Evolutionary conservation across 1,284 basidiomycete genomes (phyloP).

Genomic region (Rhodotorula sp.): DNA sequence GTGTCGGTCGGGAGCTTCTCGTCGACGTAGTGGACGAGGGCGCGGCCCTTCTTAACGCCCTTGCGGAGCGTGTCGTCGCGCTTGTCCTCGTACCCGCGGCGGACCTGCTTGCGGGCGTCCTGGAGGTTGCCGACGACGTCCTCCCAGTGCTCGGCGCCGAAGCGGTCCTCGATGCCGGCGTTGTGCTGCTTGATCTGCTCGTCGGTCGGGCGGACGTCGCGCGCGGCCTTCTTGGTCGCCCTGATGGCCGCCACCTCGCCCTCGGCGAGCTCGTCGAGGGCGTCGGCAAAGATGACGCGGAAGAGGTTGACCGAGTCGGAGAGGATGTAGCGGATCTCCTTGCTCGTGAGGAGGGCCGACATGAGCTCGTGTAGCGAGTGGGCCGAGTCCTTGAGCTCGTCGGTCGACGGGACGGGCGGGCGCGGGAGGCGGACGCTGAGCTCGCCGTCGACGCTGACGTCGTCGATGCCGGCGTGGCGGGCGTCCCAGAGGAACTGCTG

Average conservation of each 20-base stretch:
- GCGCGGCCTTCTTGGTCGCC: slow-evolving; percentile 45
- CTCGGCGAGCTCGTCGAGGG: slow-evolving; percentile 42
- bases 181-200: slow-evolving; percentile 46
- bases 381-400: slow-evolving; percentile 51
- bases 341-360: slow-evolving; percentile 53
- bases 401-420: slow-evolving; percentile 37
- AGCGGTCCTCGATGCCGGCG: slow-evolving; percentile 23
- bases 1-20: slow-evolving; percentile 54
- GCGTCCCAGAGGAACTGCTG: slow-evolving; percentile 47
- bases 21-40: slow-evolving; percentile 50
- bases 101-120: slow-evolving; percentile 25
- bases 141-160: slow-evolving; percentile 20
- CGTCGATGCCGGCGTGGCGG: slow-evolving; percentile 45
- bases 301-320: slow-evolving; percentile 53
- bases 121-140: slow-evolving; percentile 24
- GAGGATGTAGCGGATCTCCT: slow-evolving; percentile 52
- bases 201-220: slow-evolving; percentile 37
- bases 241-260: slow-evolving; percentile 34
- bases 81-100: slow-evolving; percentile 33
- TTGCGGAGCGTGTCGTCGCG: slow-evolving; percentile 25
- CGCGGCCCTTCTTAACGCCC: slow-evolving; percentile 32
- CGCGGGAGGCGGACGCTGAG: slow-evolving; percentile 44
- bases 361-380: slow-evolving; percentile 53
- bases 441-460: slow-evolving; percentile 36
- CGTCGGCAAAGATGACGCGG: slow-evolving; percentile 55